Evolutionary conservation across 768 basidiomycete species (phyloP), one percentile per base, ranked within the genome.

Genomic region (Gloeopeniophorella convolvens): DNA sequence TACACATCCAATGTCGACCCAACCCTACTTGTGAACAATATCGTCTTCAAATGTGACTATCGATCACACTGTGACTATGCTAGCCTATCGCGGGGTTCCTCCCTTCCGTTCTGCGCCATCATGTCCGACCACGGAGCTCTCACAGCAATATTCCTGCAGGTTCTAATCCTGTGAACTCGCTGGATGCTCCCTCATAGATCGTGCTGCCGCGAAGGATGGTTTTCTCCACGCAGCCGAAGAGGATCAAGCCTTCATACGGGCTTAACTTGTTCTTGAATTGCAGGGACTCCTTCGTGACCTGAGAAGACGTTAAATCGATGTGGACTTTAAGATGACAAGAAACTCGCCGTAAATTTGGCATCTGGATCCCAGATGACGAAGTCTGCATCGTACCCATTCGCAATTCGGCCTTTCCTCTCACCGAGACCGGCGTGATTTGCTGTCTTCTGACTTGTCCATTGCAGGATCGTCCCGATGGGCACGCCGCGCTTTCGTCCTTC

Each of bases 241-340:
- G 72, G 15, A 61, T 72, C 60, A 78, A 70, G 4, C 92, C 93
- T 58, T 88, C 78, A 64, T 94, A 98, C 2, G 95, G 89, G 3
- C 89, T 89, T 16, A 96, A 62, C 67, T 93, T 94, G 70, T 98
- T 97, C 73, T 91, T 96, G 76, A 95, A 97, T 45, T 82, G 74
- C 11, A 97, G 71, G 11, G 66, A 61, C 8, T 85, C 83, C 61
- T 77, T 77, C 23, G 82, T 82, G 20, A 93, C 85, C 90, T 93
- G 52, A 15, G 32, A 18, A 12, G 27, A 16, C n/a, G n/a, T 7
- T 44, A 20, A 16, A 21, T 31, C 7, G 26, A 4, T 7, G 24
- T 28, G 10, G 20, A 23, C 18, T 11, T 6, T n/a, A 40, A 54
- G 27, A 45, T 9, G 20, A 34, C 15, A 16, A 37, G 42, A 39